Evolutionary conservation across 2,329 filamentous ascomycete species (phyloP), one percentile per base, ranked within the genome.

Genomic region (Domatiomyces catenatus): DNA sequence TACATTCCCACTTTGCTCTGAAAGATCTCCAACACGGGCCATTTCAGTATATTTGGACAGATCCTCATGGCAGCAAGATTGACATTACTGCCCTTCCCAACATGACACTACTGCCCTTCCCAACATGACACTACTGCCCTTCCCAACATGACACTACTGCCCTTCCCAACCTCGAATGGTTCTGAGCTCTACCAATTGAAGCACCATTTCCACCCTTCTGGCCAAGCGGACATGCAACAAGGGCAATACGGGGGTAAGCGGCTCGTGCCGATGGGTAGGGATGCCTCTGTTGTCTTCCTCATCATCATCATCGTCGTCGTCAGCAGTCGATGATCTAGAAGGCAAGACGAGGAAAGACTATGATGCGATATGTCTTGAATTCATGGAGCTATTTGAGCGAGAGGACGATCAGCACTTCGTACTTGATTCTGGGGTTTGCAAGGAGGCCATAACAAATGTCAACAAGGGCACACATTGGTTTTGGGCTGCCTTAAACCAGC

Each of bases 11-110:
- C 46, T 65, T 53, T 60, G 59, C 52, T 17, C 56, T 53, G 3
- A 51, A 54, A n/a, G 62, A 66, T 52, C 55, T 63, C 28, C 60
- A 62, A 8, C 48, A 61, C 20, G 66, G 66, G 0, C 65, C 65
- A 0, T 70, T 68, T 52, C 50, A 63, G 22, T 59, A 63, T 39
- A 57, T 46, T 1, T 60, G 70, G 7, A 69, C 66, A 8, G 68
- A 71, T 53, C 57, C 71, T n/a, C n/a, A n/a, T n/a, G n/a, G n/a
- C n/a, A n/a, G n/a, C n/a, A n/a, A n/a, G n/a, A n/a, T n/a, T n/a
- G n/a, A n/a, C n/a, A n/a, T n/a, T n/a, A n/a, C n/a, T n/a, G n/a
- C n/a, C n/a, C n/a, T n/a, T n/a, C n/a, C n/a, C n/a, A n/a, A n/a
- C n/a, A n/a, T n/a, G n/a, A n/a, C n/a, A n/a, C n/a, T n/a, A n/a